Conservation (phyloP, 768 basidiomycete species). For the Candolleomyces aberdarensis region DNA sequence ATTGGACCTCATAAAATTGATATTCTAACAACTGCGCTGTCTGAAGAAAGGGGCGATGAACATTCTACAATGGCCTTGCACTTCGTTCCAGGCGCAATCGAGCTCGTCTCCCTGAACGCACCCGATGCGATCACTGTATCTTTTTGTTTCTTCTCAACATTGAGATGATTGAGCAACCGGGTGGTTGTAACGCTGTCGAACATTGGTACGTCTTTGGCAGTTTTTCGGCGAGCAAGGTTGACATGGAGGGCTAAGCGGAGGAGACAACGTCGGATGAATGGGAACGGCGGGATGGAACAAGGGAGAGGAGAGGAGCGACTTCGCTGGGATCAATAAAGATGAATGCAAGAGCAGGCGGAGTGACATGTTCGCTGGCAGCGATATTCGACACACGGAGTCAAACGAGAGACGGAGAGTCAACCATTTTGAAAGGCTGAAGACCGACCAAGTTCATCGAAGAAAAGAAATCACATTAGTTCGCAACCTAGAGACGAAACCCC, state of each 20-base stretch:
- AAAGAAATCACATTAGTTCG: not conserved
- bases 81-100: conserved; percentile 44
- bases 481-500: not conserved
- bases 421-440: conserved; percentile 37
- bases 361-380: conserved; percentile 20
- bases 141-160: conserved; percentile 36
- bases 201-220: conserved; percentile 61
- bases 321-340: conserved; percentile 46
- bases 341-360: conserved; percentile 46
- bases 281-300: not conserved
- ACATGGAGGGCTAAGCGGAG: conserved; percentile 24
- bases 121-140: conserved; percentile 22
- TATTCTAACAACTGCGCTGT: not conserved
- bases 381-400: conserved; percentile 41
- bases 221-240: conserved; percentile 33
- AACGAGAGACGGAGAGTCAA: conserved; percentile 38
- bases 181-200: conserved; percentile 61
- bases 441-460: too few relatives aligned
- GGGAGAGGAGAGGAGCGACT: conserved; percentile 25
- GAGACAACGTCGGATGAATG: not conserved
- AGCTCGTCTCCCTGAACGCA: conserved; percentile 10
- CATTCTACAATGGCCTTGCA: conserved; percentile 30
- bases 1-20: too few relatives aligned
- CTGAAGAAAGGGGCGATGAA: conserved; percentile 23
- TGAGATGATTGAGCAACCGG: conserved; percentile 53